Conservation (phyloP, 2,329 filamentous ascomycete species). For the Cytospora chrysosperma region DNA sequence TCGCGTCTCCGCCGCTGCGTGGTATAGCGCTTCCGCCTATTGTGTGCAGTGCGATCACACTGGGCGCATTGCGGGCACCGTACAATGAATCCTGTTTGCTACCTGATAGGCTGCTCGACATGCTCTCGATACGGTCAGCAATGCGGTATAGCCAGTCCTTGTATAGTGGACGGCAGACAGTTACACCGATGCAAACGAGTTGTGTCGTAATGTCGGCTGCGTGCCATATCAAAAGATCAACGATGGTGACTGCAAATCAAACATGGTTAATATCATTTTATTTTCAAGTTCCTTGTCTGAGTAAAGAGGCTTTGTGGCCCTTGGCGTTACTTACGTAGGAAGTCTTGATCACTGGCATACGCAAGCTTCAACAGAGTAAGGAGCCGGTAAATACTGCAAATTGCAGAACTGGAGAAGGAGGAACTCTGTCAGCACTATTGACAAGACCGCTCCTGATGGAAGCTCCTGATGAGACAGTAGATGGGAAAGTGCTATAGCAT, state of each 20-base stretch:
- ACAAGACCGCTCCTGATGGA: no score
- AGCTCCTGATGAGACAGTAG: no score
- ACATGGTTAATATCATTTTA: neutral
- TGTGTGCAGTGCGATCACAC: constrained; percentile 12
- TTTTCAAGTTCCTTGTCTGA: neutral
- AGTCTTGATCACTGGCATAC: neutral
- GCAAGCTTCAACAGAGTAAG: neutral
- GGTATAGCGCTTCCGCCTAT: constrained; percentile 11
- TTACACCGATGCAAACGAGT: constrained; percentile 16
- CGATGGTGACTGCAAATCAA: constrained; percentile 4
- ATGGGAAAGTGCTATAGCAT: neutral
- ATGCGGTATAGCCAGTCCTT: constrained; percentile 22
- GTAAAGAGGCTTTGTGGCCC: neutral
- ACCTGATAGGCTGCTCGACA: neutral
- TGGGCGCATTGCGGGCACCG: neutral
- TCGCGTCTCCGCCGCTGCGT: neutral
- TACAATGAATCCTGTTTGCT: neutral
- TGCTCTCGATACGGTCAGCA: constrained; percentile 4
- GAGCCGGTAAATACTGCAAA: constrained; percentile 16
- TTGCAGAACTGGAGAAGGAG: constrained; percentile 1
- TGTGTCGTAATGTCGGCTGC: constrained; percentile 20
- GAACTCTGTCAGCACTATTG: neutral
- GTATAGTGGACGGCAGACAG: constrained; percentile 22
- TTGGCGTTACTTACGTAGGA: constrained; percentile 16
- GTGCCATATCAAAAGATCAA: constrained; percentile 21